Evolutionary conservation across 352 stramenopile genomes (phyloP).

Genomic region (Phytopythium ostracodes): DNA sequence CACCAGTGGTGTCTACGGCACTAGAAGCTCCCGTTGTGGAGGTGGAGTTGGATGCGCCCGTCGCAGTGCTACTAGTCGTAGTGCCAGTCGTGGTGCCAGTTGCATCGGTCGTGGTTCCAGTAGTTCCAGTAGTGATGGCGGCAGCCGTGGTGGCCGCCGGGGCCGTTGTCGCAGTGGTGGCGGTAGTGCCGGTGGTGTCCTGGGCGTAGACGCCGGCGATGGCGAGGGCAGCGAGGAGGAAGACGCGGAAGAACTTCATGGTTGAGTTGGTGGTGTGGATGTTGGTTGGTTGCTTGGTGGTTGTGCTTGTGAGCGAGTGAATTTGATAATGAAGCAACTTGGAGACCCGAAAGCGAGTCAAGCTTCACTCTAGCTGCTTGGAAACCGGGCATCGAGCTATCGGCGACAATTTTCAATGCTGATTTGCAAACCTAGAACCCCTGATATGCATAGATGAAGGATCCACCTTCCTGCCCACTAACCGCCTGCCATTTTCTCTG

Average conservation of each 20-base stretch:
- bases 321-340: conserved; percentile 17
- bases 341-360: neutral
- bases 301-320: conserved; percentile 5
- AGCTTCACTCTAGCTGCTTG: too few species aligned
- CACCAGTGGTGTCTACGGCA: conserved; percentile 12
- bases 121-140: neutral
- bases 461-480: too few species aligned
- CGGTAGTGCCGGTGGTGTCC: conserved; percentile 11
- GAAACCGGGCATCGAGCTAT: too few species aligned
- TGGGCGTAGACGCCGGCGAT: conserved; percentile 16
- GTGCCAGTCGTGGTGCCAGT: neutral
- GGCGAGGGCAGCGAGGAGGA: conserved; percentile 15
- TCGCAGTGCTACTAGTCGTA: too few species aligned
- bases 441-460: too few species aligned
- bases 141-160: neutral
- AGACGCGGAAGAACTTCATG: conserved; percentile 22
- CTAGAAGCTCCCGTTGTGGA: conserved; percentile 8
- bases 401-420: too few species aligned
- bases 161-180: conserved; percentile 1
- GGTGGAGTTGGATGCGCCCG: neutral
- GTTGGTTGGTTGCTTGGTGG: conserved; percentile 7
- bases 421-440: too few species aligned
- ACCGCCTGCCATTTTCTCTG: too few species aligned
- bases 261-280: neutral
- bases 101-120: neutral